Percentiles rank a stretch among this genome's conserved stretches.
phyloP scores from a whole-genome alignment of 768 basidiomycete species.

The Mycena filopes region DNA sequence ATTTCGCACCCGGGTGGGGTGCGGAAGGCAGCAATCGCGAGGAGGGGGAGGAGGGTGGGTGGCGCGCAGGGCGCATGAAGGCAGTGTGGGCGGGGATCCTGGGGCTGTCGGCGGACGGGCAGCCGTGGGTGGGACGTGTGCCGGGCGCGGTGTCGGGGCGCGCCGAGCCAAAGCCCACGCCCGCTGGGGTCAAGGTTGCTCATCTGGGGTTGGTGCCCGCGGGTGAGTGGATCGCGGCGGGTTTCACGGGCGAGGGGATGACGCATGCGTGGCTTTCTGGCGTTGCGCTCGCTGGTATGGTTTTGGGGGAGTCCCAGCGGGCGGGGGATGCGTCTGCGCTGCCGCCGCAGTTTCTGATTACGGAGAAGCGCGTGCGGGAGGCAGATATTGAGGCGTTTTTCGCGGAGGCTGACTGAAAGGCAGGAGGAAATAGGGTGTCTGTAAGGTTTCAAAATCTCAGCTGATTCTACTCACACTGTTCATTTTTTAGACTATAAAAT shows the following conservation, averaged over 20 bases:
- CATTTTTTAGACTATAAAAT: too few relatives aligned
- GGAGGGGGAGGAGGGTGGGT: slow-evolving; percentile 38
- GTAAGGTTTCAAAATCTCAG: too few relatives aligned
- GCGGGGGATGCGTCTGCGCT: not conserved
- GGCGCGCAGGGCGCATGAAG: slow-evolving; percentile 60
- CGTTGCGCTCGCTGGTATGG: slow-evolving; percentile 68
- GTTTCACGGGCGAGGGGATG: slow-evolving; percentile 82
- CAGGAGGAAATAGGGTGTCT: too few relatives aligned
- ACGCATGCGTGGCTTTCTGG: slow-evolving; percentile 74
- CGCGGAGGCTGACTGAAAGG: slow-evolving; percentile 4
- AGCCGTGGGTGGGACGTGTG: slow-evolving; percentile 79
- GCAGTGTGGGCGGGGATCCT: slow-evolving; percentile 73
- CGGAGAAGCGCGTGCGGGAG: slow-evolving; percentile 28
- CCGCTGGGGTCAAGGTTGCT: not conserved
- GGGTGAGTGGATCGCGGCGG: slow-evolving; percentile 80
- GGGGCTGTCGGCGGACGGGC: slow-evolving; percentile 66
- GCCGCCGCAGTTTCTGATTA: slow-evolving; percentile 23
- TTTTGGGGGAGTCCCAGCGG: slow-evolving; percentile 52
- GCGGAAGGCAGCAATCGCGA: slow-evolving; percentile 32
- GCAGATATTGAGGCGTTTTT: slow-evolving; percentile 27
- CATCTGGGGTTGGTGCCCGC: slow-evolving; percentile 42
- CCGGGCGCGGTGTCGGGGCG: slow-evolving; percentile 61
- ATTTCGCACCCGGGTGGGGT: slow-evolving; percentile 63
- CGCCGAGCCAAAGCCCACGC: slow-evolving; percentile 28
- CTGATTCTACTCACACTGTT: too few relatives aligned